Evolutionary conservation across 139 green algal species (phyloP), one percentile per base, ranked within the genome.

Genomic region (Closterium sp.): DNA sequence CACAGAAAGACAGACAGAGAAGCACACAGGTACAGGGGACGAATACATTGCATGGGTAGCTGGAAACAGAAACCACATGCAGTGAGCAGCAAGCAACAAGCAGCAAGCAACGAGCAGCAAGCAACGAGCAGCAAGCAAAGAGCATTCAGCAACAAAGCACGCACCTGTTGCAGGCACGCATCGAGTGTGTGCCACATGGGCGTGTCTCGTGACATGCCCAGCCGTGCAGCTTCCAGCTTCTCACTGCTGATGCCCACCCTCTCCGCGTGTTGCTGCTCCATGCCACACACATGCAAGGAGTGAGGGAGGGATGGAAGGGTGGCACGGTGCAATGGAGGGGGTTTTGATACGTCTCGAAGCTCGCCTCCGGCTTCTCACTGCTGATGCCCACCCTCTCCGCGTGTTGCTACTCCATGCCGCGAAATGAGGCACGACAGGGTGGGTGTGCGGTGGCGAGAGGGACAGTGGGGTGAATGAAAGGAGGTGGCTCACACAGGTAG

Each of bases 181-280:
- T 98, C 97, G 22, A 98, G 95, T 1, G 97, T 96, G 30, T 97
- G 96, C 6, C 93, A 95, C 90, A 97, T 96, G 19, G 96, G 96
- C 28, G 87, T 94, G 3, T 89, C 70, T 38, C 92, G 92, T 3
- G 95, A 89, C 7, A 96, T 94, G 27, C 92, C 93, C 88, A 98
- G 89, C 7, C 97, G 94, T 30, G 91, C 88, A 28, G 86, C 89
- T 89, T 98, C 95, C 32, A 98, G 94, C 92, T 96, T 95, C 31
- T 97, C 96, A 2, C 17, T 95, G 88, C 91, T 87, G 84, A 95
- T 85, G 86, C 88, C 88, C 86, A 91, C 34, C 29, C 70, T 85
- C n/a, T 73, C 79, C 19, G 85, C 42, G 38, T 92, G 38, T 86
- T 90, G 85, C 92, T 86, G 88, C 85, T 31, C n/a, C 38, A 9